Evolutionary conservation across 805 yeast species (phyloP).

Genomic region (Sugiyamaella americana): DNA sequence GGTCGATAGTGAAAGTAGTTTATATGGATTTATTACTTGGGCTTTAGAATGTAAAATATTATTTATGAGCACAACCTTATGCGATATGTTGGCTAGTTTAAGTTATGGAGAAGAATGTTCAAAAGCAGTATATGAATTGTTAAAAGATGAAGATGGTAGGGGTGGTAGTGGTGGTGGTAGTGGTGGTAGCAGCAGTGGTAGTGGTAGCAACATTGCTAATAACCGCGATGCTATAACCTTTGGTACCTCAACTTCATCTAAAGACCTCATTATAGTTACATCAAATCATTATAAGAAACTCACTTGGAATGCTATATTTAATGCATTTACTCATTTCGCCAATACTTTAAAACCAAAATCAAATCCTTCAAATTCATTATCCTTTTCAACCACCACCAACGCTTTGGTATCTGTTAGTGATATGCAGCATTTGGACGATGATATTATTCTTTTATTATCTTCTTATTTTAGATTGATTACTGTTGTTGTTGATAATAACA

Average conservation of each 20-base stretch:
- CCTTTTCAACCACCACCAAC: background rate
- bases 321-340: conserved; percentile 49
- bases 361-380: background rate
- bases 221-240: too few relatives aligned
- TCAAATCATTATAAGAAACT: conserved; percentile 30
- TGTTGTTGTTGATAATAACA: conserved; percentile 43
- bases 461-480: conserved; percentile 65
- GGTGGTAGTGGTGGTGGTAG: background rate
- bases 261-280: too few relatives aligned
- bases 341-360: conserved; percentile 26
- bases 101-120: conserved; percentile 56
- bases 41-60: conserved; percentile 69
- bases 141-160: conserved; percentile 11
- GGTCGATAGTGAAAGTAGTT: conserved; percentile 57
- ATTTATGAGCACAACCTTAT: conserved; percentile 73
- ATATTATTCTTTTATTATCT: conserved; percentile 65
- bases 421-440: conserved; percentile 42
- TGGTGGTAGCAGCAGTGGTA: too few relatives aligned
- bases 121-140: conserved; percentile 24
- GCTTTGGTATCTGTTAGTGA: conserved; percentile 2
- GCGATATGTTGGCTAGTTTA: conserved; percentile 71
- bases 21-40: conserved; percentile 83
- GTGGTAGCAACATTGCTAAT: background rate
- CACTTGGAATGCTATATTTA: conserved; percentile 52
- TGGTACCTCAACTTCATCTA: too few relatives aligned